phyloP scores from a whole-genome alignment of 2,329 filamentous ascomycete species.

The Hymenoscyphus infarciens region DNA sequence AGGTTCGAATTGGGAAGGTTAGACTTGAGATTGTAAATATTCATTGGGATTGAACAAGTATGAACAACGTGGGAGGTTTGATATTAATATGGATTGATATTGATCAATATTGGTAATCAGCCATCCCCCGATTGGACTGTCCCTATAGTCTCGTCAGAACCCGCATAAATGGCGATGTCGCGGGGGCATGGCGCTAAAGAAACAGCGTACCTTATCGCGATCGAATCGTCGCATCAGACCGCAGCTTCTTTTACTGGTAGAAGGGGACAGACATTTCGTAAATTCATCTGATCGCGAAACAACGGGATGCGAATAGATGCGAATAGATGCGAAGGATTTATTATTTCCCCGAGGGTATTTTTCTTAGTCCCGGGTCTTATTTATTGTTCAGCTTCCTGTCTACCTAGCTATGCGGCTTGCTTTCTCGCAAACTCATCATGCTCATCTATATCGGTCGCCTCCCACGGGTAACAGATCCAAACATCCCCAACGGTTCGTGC shows the following conservation, averaged over 20 bases:
- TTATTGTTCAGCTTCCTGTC: no score
- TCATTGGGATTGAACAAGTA: no score
- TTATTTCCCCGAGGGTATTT: no score
- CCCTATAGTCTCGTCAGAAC: conserved; percentile 3
- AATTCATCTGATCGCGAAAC: no score
- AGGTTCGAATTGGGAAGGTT: background rate
- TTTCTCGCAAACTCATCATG: conserved; percentile 67
- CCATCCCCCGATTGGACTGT: conserved; percentile 18
- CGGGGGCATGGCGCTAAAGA: background rate
- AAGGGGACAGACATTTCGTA: no score
- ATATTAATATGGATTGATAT: no score
- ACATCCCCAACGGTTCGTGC: conserved; percentile 86
- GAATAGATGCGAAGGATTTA: no score
- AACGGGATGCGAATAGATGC: no score
- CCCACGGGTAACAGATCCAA: conserved; percentile 99
- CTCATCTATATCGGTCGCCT: conserved; percentile 89
- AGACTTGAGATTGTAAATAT: background rate
- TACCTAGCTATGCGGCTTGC: conserved; percentile 11
- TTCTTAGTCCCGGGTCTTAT: no score
- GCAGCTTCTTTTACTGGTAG: no score
- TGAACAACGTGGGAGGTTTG: background rate
- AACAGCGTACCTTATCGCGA: no score
- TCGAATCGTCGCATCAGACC: no score
- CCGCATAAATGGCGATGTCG: background rate
- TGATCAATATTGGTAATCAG: background rate